These are phyloP conservation scores for Udeniomyces megalosporus DNA, from an alignment of 768 basidiomycete genomes.

Conservation along the genomic window DNA sequence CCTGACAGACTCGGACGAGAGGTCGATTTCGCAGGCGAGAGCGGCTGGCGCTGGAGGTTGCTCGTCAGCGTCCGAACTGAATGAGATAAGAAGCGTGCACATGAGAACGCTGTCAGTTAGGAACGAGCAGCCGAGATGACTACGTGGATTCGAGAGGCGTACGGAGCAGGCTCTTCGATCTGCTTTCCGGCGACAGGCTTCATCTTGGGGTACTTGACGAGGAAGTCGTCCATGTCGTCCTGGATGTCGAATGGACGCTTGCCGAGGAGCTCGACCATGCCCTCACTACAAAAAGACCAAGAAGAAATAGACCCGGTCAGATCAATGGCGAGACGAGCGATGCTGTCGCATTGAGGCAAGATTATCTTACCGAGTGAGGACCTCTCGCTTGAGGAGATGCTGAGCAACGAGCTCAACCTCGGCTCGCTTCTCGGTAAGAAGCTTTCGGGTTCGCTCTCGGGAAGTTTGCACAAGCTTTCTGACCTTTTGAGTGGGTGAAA, in stretches of 20 bases:
- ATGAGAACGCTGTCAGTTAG: too few relatives aligned
- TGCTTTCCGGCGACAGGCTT: too few relatives aligned
- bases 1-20: too few relatives aligned
- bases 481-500: neutral
- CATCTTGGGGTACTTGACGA: conserved; percentile 60
- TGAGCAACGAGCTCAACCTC: conserved; percentile 90
- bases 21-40: too few relatives aligned
- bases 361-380: conserved; percentile 86
- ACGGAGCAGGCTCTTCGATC: conserved; percentile 20
- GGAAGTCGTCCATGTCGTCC: conserved; percentile 54
- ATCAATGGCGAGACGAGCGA: neutral
- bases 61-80: too few relatives aligned
- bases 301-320: neutral
- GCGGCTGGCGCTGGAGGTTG: too few relatives aligned
- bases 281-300: neutral
- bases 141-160: neutral
- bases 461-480: conserved; percentile 38
- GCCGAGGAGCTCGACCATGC: conserved; percentile 19
- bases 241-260: conserved; percentile 28
- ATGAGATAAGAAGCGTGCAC: too few relatives aligned
- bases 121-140: too few relatives aligned
- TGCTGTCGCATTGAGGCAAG: too few relatives aligned
- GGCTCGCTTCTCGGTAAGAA: conserved; percentile 62
- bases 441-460: conserved; percentile 62
- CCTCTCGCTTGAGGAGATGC: conserved; percentile 81